phyloP scores from a whole-genome alignment of 805 yeast species.

The Starmera caribaea region DNA sequence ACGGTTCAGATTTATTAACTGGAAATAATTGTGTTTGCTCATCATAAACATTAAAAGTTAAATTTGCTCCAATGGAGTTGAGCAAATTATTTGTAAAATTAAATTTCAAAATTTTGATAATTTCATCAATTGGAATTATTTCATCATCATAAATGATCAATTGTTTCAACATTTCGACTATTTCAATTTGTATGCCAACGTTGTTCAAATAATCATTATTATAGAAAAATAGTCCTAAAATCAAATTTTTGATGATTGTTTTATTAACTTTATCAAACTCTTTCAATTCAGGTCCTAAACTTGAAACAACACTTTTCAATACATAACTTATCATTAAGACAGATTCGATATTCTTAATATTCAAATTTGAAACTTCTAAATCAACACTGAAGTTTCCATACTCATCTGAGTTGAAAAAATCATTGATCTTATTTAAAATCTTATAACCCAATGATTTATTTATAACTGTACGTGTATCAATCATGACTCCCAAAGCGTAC shows the following conservation, averaged over 20 bases:
- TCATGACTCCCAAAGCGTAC: slow-evolving; percentile 43
- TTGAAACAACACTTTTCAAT: slow-evolving; percentile 34
- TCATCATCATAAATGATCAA: slow-evolving; percentile 35
- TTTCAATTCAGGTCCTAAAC: slow-evolving; percentile 47
- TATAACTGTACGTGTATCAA: slow-evolving; percentile 45
- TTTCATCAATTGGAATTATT: slow-evolving; percentile 19
- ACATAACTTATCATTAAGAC: slow-evolving; percentile 32
- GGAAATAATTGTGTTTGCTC: slow-evolving; percentile 34
- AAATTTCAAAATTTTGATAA: slow-evolving; percentile 23
- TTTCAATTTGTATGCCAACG: slow-evolving; percentile 21
- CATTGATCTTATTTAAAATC: slow-evolving; percentile 30
- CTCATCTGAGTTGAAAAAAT: slow-evolving; percentile 33
- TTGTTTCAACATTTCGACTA: slow-evolving; percentile 35
- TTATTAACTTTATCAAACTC: slow-evolving; percentile 22
- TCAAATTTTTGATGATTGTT: slow-evolving; percentile 25
- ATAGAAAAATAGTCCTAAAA: slow-evolving; percentile 23
- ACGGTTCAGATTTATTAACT: slow-evolving; percentile 29
- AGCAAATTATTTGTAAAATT: slow-evolving; percentile 24
- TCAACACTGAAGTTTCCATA: slow-evolving; percentile 38
- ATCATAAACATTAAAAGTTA: slow-evolving; percentile 27
- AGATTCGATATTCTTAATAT: slow-evolving; percentile 34
- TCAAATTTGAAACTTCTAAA: slow-evolving; percentile 38
- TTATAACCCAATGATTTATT: slow-evolving; percentile 33
- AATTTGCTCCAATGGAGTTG: slow-evolving; percentile 15
- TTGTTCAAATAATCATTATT: slow-evolving; percentile 22